Conservation (phyloP, 768 basidiomycete species). For the Suillus subluteus region DNA sequence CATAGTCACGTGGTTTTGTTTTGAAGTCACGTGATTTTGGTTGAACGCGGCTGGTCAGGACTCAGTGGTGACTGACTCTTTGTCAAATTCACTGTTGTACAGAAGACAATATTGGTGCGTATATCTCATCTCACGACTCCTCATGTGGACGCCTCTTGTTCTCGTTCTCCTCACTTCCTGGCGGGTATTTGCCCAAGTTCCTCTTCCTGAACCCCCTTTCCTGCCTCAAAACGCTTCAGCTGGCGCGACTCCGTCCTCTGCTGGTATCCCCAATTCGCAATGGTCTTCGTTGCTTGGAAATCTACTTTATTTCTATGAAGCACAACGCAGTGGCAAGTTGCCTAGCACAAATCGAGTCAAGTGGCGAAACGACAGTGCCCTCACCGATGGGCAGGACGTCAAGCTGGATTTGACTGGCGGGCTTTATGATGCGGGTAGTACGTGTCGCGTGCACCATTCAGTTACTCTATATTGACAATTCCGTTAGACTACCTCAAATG, state of each 20-base stretch:
- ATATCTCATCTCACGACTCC: conserved; percentile 5
- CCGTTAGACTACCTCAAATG: conserved; percentile 82
- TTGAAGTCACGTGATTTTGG: conserved; percentile 16
- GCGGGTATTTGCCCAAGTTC: conserved; percentile 53
- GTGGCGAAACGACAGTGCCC: conserved; percentile 86
- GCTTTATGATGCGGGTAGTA: conserved; percentile 93
- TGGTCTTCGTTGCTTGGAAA: conserved; percentile 85
- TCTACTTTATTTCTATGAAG: conserved; percentile 88
- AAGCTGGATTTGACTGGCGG: conserved; percentile 82
- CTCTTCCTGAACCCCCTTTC: conserved; percentile 67
- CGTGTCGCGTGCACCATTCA: conserved; percentile 17
- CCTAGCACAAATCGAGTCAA: conserved; percentile 69
- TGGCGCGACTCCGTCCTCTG: conserved; percentile 53
- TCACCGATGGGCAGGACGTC: conserved; percentile 76
- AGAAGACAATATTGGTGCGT: conserved; percentile 2
- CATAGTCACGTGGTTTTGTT: not conserved
- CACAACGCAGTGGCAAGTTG: conserved; percentile 81
- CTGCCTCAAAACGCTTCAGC: conserved; percentile 61
- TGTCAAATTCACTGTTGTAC: not conserved
- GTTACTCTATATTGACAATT: conserved; percentile 11
- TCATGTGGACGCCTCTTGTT: conserved; percentile 25
- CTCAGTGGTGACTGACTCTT: not conserved
- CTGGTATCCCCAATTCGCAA: conserved; percentile 65
- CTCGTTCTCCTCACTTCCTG: conserved; percentile 23
- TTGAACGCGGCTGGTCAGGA: conserved; percentile 11